Base-by-base conservation (phyloP, 305 asterid species). In the Fraxinus greggii region DNA sequence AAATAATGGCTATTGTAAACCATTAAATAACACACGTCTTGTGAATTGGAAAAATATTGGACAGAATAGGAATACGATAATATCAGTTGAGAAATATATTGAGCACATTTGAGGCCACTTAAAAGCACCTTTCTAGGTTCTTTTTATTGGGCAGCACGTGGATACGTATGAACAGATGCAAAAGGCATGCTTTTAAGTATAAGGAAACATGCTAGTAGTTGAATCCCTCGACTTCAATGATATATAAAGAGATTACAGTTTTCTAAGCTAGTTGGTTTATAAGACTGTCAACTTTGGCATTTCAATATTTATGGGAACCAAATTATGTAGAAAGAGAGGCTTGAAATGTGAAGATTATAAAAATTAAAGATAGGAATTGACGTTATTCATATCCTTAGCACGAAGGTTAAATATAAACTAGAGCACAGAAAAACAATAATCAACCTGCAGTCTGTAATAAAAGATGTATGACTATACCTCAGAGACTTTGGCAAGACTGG, bases 401-500 rank as follows among this genome's bases (percentile, higher is more conserved):
- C 33, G 12, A 24, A 63, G 72, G 72, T 63, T 63, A 63, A 63
- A 9, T 7, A 63, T 24, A 17, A 48, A 48, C 61, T 48, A 9
- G 72, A 63, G 24, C 72, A 24, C 31, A 26, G 32, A 24, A 24
- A 24, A 54, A 54, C 65, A n/a, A 54, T 54, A 54, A 54, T 54
- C 24, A 54, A n/a, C 65, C 24, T 19, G 10, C 24, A 54, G 63
- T 54, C 24, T 54, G 63, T 54, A 54, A 54, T n/a, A n/a, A 54
- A 54, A 54, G 63, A 54, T n/a, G 65, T n/a, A n/a, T 54, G 65
- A n/a, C 33, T 9, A 63, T 91, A 93, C 98, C 98, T 93, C 93
- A 26, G 96, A 89, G 23, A 73, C 84, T 82, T 77, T 84, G 61
- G 88, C 82, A 33, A 86, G 77, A 70, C 82, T 78, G 40, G 90